These are phyloP conservation scores for Mycosphaerelloides madeirae DNA, from an alignment of 2,329 filamentous ascomycete genomes.

Conservation along the genomic window DNA sequence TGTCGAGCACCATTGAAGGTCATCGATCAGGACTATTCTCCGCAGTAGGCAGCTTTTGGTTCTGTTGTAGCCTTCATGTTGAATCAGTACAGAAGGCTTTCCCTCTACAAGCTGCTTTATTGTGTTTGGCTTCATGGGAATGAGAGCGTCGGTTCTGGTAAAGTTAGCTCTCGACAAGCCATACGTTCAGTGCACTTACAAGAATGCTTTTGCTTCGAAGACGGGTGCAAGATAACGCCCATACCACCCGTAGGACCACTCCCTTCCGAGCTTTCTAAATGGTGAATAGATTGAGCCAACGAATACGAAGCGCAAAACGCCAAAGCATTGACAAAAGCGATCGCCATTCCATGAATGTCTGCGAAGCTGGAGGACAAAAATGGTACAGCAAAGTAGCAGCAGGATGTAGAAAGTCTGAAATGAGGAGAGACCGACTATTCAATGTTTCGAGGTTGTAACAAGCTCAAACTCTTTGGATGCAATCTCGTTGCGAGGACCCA, in stretches of 20 bases:
- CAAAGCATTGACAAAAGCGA: no score
- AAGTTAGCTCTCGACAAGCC: neutral
- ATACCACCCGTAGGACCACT: conserved; percentile 18
- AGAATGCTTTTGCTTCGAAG: conserved; percentile 14
- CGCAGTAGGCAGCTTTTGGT: conserved; percentile 6
- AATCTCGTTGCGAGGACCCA: no score
- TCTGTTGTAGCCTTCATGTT: conserved; percentile 7
- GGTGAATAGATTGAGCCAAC: conserved; percentile 17
- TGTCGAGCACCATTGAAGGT: conserved; percentile 17
- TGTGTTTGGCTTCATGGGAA: conserved; percentile 18
- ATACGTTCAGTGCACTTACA: conserved; percentile 4
- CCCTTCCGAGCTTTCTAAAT: conserved; percentile 19
- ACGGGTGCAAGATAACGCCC: conserved; percentile 20
- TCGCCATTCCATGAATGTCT: no score
- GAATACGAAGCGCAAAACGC: neutral
- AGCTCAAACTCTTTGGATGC: no score
- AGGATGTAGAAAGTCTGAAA: no score
- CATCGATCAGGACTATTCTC: conserved; percentile 16
- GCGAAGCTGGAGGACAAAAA: no score
- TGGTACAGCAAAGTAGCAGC: no score
- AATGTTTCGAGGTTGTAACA: no score
- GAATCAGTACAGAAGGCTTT: conserved; percentile 8
- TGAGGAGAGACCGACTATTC: no score
- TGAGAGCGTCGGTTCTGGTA: conserved; percentile 21
- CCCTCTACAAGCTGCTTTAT: conserved; percentile 20